Base-by-base conservation (phyloP, 805 yeast genomes). In the Ogataea neopini region DNA sequence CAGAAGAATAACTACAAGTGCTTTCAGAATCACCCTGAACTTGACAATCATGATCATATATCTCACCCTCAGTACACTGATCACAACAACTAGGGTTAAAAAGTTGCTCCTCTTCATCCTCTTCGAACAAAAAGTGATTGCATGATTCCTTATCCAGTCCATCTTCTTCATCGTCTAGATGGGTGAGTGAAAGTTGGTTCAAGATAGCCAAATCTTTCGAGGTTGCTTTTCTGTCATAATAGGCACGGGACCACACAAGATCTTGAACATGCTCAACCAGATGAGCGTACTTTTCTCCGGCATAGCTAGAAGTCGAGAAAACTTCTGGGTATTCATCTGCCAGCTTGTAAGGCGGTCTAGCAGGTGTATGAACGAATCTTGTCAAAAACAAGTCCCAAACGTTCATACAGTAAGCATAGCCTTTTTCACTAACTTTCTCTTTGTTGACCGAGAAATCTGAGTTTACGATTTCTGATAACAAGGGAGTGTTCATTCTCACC, bases 401-500 rank as follows among this genome's bases (percentile, higher is more conserved):
- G 18, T 14, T 8, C 36, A 4, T 17, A 14, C 17, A 7, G 9
- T 4, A 32, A 4, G 20, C 10, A 11, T 14, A 17, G 4, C 20
- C 37, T 3, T 34, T 20, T 10, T 34, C 14, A 14, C 3, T 18
- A 5, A 8, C 22, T 5, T 8, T 19, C 18, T 22, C 25, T 22
- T 22, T 22, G 25, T 22, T 22, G 25, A 22, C 25, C 25, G 25
- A 22, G 8, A 22, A 22, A 13, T 22, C 19, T 17, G 34, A 11
- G 5, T 6, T 30, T 6, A 11, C n/a, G n/a, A 36, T 20, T 26
- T 38, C 20, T 9, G 41, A 26, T 15, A 35, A 19, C 29, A 39
- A 28, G 7, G 30, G 25, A 4, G 52, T 47, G 47, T 59, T 45
- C 25, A 60, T 44, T 28, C 46, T 45, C 23, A 57, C 48, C 28